phyloP scores from a whole-genome alignment of 331 rosid genomes.

The Phaseolus coccineus region DNA sequence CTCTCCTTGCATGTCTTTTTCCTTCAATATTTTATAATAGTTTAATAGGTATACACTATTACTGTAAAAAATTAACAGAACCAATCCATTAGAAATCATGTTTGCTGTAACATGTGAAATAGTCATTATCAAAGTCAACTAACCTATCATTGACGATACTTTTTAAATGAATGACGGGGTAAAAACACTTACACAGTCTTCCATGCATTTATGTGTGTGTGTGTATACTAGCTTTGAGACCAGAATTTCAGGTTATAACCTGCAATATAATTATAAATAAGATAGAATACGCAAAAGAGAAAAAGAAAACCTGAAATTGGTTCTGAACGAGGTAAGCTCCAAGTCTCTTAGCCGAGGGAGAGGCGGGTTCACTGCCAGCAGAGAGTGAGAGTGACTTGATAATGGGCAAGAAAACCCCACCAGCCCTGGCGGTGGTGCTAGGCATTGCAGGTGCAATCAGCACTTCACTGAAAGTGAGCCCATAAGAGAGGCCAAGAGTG shows the following conservation, averaged over 20 bases:
- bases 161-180: neutral
- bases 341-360: conserved; percentile 68
- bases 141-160: neutral
- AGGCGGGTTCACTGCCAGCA: conserved; percentile 76
- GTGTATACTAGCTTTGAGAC: neutral
- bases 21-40: neutral
- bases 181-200: neutral
- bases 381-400: conserved; percentile 86
- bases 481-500: conserved; percentile 87
- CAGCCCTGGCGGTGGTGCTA: conserved; percentile 95
- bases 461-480: conserved; percentile 83
- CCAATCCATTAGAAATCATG: no score
- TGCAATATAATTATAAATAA: neutral
- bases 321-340: conserved; percentile 88
- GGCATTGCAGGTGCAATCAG: conserved; percentile 99
- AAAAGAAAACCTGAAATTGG: conserved; percentile 80
- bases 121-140: neutral
- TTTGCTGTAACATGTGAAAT: no score
- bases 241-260: neutral
- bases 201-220: neutral
- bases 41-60: neutral
- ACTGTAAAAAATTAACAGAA: no score
- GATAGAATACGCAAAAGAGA: neutral
- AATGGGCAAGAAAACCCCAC: conserved; percentile 94
- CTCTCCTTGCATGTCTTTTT: neutral